phyloP scores from a whole-genome alignment of 2,329 filamentous ascomycete species.

The Claviceps quebecensis region DNA sequence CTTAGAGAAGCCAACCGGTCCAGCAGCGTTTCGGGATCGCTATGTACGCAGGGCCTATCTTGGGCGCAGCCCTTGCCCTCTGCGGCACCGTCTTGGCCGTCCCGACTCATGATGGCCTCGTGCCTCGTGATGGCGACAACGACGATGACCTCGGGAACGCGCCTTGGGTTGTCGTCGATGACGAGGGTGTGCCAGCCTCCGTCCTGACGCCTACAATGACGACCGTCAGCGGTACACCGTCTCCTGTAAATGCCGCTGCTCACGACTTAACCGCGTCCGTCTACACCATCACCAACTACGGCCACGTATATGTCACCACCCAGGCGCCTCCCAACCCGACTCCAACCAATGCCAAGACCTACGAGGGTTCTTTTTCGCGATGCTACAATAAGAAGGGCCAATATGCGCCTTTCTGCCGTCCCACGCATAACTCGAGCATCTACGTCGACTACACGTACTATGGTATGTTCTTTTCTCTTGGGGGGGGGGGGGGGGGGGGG shows the following conservation, averaged over 20 bases:
- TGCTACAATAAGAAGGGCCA: constrained; percentile 34
- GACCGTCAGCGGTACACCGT: constrained; percentile 31
- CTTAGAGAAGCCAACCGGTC: neutral
- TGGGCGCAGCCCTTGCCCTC: constrained; percentile 15
- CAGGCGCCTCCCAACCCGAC: constrained; percentile 31
- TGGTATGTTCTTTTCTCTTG: constrained; percentile 21
- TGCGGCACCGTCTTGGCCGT: constrained; percentile 15
- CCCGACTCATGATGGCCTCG: constrained; percentile 11
- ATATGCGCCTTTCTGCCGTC: constrained; percentile 38
- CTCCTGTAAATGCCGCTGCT: constrained; percentile 24
- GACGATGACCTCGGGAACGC: constrained; percentile 13
- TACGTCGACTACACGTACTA: constrained; percentile 36
- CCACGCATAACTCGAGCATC: constrained; percentile 28
- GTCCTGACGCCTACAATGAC: constrained; percentile 36
- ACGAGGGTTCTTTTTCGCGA: constrained; percentile 33
- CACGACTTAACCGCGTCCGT: constrained; percentile 33
- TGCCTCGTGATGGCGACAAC: constrained; percentile 10
- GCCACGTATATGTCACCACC: constrained; percentile 25
- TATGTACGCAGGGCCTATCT: constrained; percentile 20
- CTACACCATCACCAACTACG: constrained; percentile 23
- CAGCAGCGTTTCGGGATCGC: constrained; percentile 3
- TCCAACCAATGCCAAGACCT: constrained; percentile 22
- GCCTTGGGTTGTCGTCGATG: constrained; percentile 38
- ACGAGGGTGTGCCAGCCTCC: constrained; percentile 27
- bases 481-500: no score